Base-by-base conservation (phyloP, 1,139 yeast species). In the Schwanniomyces etchellsii region DNA sequence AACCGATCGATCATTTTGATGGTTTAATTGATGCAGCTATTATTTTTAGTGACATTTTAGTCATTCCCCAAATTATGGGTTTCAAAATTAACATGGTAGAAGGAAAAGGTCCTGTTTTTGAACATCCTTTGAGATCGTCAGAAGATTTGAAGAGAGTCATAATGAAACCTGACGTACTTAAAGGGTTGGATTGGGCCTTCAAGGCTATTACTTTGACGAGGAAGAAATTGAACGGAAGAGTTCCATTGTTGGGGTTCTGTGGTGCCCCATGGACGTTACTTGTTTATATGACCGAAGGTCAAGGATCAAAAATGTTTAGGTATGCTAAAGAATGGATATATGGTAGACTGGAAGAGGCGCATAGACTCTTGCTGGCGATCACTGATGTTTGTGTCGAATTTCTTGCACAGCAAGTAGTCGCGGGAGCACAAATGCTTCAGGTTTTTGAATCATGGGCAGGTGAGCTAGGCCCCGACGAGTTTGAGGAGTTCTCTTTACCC, bases 391-490 rank as follows among this genome's bases (percentile, higher is more conserved):
- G 96, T 36, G 66, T 89, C 25, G 97, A 91, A 52, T 93, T 89
- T 48, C 70, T 91, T 50, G 95, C 95, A 3, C 85, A 82, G 47
- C 98, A 91, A 58, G 96, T 91, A 30, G 79, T 81, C 43, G 98
- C 98, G 2, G 98, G 98, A 40, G 97, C 97, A 17, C 98, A 91
- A 62, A 88, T 91, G 80, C 68, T 91, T 38, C 98, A 91, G 58
- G 86, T 91, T 20, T 91, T 91, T 52, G 98, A 91, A 52, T 84
- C 96, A 15, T 89, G 96, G 96, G 98, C 96, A 30, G 95, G 97
- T 34, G 97, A 91, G 58, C 70, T 91, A 38, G 93, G 95, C 1
- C 95, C 96, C 11, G 65, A 65, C 33, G 98, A 91, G 50, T 91
- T 91, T 55, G 70, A 71, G 40, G 89, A 83, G 52, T 93, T 88